Base-by-base conservation (phyloP, 2,329 filamentous ascomycete genomes). In the Bisporella sp. region DNA sequence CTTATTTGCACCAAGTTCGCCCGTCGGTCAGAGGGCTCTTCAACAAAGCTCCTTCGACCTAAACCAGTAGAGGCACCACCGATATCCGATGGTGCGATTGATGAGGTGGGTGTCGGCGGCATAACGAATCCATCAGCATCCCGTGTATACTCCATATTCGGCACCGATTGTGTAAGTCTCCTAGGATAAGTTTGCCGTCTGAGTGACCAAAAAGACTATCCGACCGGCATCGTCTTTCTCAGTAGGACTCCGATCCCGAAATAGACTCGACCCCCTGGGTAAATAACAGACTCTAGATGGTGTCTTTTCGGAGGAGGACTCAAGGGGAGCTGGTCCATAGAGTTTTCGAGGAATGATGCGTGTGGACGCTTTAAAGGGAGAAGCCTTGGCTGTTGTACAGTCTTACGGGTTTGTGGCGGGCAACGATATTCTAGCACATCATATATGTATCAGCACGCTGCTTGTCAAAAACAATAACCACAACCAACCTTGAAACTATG, bases 401-500 rank as follows among this genome's bases (percentile, higher is more conserved):
- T 21, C 21, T 21, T 21, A 42, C 42, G 33, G 12, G 45, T 49
- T 52, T 52, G 47, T 53, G 35, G n/a, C 2, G 46, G 49, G 49
- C 45, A 31, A 33, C 31, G 45, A 50, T 54, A 48, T 55, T 55
- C 53, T 57, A 51, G 46, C 31, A 46, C 50, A 49, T 47, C 35
- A 21, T 21, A 37, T n/a, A 53, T 53, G 33, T 51, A 54, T 57
- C 53, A 57, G 49, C 47, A 55, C 32, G 4, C 43, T 55, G 39
- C 49, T 54, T 21, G 21, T 51, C 29, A 35, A 55, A 49, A 52
- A 55, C 41, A 52, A 50, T 44, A 41, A 50, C 41, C 33, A 53
- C 43, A 52, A 55, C 53, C 41, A 53, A 57, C 53, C 55, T 57
- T 57, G 48, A 49, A 57, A 40, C 49, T 52, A 43, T 54, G 30